phyloP scores from a whole-genome alignment of 306 rosid genomes.

The Trifolium pratense region DNA sequence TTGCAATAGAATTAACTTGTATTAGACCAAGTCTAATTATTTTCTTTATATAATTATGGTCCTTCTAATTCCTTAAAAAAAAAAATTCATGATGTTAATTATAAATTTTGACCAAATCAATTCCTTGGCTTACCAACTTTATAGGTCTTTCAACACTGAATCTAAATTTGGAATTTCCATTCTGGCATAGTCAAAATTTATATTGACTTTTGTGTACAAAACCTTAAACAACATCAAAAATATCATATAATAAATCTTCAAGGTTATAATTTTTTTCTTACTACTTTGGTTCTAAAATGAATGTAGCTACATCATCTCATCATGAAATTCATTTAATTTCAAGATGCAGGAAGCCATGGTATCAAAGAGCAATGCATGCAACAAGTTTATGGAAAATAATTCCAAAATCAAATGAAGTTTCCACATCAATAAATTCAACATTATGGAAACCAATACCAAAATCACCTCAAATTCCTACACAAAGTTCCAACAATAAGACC shows the following conservation, averaged over 20 bases:
- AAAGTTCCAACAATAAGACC: constrained; percentile 40
- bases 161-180: constrained; percentile 41
- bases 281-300: constrained; percentile 30
- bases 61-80: constrained; percentile 2
- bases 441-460: constrained; percentile 65
- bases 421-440: constrained; percentile 15
- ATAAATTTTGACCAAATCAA: constrained; percentile 37
- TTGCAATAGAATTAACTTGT: not conserved
- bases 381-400: constrained; percentile 62
- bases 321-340: constrained; percentile 38
- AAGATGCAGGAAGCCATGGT: constrained; percentile 85
- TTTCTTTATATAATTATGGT: constrained; percentile 1
- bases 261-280: not conserved
- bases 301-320: constrained; percentile 32
- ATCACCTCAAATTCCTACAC: constrained; percentile 48
- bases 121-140: constrained; percentile 32
- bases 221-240: constrained; percentile 22
- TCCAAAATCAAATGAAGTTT: constrained; percentile 54
- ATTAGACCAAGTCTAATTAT: no score
- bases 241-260: not conserved
- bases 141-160: constrained; percentile 37
- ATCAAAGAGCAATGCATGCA: constrained; percentile 80
- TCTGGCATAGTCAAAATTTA: constrained; percentile 32
- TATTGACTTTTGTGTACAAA: constrained; percentile 26
- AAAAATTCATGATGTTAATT: not conserved